A percentile compares a stretch with the other conserved stretches of the same genome.
Evolutionary conservation across 2,329 filamentous ascomycete species (phyloP).

Genomic region (Alternaria longipes): DNA sequence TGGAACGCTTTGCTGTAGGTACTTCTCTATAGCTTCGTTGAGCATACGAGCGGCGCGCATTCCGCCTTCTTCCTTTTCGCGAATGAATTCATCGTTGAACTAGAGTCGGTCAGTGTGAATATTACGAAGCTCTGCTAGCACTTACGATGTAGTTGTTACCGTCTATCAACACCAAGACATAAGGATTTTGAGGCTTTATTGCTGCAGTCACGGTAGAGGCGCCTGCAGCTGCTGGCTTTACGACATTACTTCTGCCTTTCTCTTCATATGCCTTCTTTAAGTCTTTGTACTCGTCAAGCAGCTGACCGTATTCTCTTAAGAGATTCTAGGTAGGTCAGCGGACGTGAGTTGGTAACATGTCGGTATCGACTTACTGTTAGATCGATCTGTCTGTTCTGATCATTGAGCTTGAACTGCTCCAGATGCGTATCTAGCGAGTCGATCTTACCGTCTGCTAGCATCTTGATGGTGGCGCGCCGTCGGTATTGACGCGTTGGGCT

Average conservation of each 20-base stretch:
- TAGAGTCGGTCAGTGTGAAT: slow-evolving; percentile 14
- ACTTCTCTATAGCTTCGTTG: slow-evolving; percentile 60
- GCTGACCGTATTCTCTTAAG: slow-evolving; percentile 53
- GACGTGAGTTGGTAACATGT: slow-evolving; percentile 1
- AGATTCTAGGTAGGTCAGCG: slow-evolving; percentile 38
- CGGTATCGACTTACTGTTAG: slow-evolving; percentile 20
- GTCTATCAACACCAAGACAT: slow-evolving; percentile 69
- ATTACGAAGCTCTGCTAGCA: neutral
- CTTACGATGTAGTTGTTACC: slow-evolving; percentile 65
- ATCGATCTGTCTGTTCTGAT: slow-evolving; percentile 31
- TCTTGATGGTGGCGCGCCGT: slow-evolving; percentile 18
- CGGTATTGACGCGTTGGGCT: neutral
- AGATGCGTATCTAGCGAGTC: slow-evolving; percentile 40
- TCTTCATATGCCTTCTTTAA: slow-evolving; percentile 68
- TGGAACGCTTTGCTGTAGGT: slow-evolving; percentile 31
- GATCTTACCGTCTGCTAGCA: slow-evolving; percentile 38
- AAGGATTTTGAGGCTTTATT: slow-evolving; percentile 58
- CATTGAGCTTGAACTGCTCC: slow-evolving; percentile 39
- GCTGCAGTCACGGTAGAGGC: slow-evolving; percentile 37
- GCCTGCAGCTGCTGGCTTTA: slow-evolving; percentile 42
- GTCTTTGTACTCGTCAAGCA: slow-evolving; percentile 64
- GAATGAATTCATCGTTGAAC: slow-evolving; percentile 62
- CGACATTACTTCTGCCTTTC: slow-evolving; percentile 58
- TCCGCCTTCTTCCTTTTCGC: slow-evolving; percentile 63
- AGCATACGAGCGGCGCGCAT: slow-evolving; percentile 64